Conservation (phyloP, 352 stramenopile genomes). For the Achlya hypogyna region DNA sequence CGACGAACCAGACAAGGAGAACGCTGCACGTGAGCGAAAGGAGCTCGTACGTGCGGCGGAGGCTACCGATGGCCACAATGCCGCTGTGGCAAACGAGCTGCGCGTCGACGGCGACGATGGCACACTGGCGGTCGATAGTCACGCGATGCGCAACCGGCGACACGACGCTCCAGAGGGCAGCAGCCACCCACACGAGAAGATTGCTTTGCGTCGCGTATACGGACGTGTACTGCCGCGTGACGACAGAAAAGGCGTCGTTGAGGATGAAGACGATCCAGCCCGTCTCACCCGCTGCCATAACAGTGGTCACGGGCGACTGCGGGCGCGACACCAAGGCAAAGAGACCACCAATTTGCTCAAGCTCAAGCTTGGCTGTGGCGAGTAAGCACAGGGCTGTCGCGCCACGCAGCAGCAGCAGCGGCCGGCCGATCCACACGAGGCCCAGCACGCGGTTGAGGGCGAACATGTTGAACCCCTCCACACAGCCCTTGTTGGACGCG, state of each 20-base stretch:
- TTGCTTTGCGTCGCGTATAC: slow-evolving; percentile 2
- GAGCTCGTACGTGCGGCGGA: neutral
- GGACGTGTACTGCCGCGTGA: slow-evolving; percentile 1
- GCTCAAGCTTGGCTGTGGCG: neutral
- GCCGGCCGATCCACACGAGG: slow-evolving; percentile 10
- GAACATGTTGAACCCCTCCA: slow-evolving; percentile 6
- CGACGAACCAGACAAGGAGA: neutral
- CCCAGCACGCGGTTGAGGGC: slow-evolving; percentile 6
- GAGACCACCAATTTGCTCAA: neutral
- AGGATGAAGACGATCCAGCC: slow-evolving; percentile 17
- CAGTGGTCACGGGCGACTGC: neutral
- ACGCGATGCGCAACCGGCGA: neutral
- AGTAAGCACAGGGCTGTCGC: neutral
- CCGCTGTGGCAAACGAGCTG: neutral
- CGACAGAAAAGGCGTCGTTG: slow-evolving; percentile 14
- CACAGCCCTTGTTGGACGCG: neutral
- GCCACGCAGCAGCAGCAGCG: slow-evolving; percentile 3
- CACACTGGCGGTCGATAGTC: neutral
- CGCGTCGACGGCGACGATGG: neutral
- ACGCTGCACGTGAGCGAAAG: neutral
- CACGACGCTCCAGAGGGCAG: slow-evolving; percentile 3
- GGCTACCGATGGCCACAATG: neutral
- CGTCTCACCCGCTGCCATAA: slow-evolving; percentile 2
- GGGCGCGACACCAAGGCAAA: neutral
- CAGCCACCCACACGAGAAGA: neutral